phyloP scores from a whole-genome alignment of 495 filamentous ascomycete genomes.

The Xylaria sp. region DNA sequence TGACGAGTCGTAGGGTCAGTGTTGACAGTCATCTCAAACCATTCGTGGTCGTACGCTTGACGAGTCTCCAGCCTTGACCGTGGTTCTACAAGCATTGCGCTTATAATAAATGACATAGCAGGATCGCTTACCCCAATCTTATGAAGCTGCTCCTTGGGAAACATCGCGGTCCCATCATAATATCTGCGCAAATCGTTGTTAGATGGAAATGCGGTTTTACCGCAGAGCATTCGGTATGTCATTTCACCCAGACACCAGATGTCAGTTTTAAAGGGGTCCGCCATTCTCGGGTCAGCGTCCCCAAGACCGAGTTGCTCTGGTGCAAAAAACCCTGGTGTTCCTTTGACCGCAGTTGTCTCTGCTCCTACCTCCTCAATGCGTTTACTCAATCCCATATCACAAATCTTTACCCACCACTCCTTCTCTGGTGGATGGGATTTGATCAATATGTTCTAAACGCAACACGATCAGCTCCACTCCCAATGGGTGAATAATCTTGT shows the following conservation, averaged over 20 bases:
- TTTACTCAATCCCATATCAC: slow-evolving; percentile 36
- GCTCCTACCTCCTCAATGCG: slow-evolving; percentile 19
- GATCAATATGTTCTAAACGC: slow-evolving; percentile 18
- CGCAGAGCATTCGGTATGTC: slow-evolving; percentile 24
- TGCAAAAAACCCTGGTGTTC: slow-evolving; percentile 26
- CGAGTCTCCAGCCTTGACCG: background rate
- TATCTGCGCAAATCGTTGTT: slow-evolving; percentile 6
- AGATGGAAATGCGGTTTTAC: slow-evolving; percentile 7
- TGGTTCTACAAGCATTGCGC: slow-evolving; percentile 11
- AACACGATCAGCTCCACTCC: background rate
- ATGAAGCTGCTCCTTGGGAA: background rate
- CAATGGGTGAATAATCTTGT: slow-evolving; percentile 9
- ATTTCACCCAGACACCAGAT: slow-evolving; percentile 31
- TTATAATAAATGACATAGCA: slow-evolving; percentile 3
- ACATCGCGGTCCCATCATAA: background rate
- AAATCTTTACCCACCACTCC: slow-evolving; percentile 35
- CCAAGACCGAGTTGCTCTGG: slow-evolving; percentile 24
- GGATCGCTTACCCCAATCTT: background rate
- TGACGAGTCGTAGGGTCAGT: background rate
- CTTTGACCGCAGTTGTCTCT: slow-evolving; percentile 11
- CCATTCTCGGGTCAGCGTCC: slow-evolving; percentile 10
- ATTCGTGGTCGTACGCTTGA: slow-evolving; percentile 11
- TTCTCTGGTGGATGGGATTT: slow-evolving; percentile 1
- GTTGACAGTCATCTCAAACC: background rate
- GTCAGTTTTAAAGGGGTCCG: slow-evolving; percentile 26